These are phyloP conservation scores for Erythrobasidium hasegawianum DNA, from an alignment of 1,284 basidiomycete species.

Conservation along the genomic window DNA sequence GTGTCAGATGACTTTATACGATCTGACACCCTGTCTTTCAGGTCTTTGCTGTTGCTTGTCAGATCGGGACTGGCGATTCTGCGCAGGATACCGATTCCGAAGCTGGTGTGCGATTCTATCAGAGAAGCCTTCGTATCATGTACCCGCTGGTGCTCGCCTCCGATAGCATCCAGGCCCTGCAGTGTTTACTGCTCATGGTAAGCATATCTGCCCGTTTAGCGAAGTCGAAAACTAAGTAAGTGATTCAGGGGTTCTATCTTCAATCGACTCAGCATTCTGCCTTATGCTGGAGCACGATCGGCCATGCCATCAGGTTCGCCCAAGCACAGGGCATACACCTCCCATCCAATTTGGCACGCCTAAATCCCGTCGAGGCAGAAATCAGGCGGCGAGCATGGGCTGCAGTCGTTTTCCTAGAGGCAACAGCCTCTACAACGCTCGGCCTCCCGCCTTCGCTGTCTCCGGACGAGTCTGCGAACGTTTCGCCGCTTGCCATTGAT, in stretches of 20 bases:
- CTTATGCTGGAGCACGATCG: constrained; percentile 29
- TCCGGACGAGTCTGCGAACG: background rate
- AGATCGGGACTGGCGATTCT: constrained; percentile 6
- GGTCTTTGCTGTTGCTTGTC: constrained; percentile 26
- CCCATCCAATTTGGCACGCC: constrained; percentile 1
- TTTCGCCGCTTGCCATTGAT: constrained; percentile 8
- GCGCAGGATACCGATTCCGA: background rate
- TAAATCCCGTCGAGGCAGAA: constrained; percentile 20
- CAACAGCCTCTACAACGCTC: constrained; percentile 7
- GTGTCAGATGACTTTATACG: too few species aligned
- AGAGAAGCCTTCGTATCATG: constrained; percentile 17
- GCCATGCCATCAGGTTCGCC: constrained; percentile 19
- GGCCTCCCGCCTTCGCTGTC: constrained; percentile 21
- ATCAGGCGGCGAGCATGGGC: constrained; percentile 19
- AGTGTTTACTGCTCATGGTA: constrained; percentile 23
- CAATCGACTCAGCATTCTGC: constrained; percentile 9
- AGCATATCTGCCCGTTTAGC: background rate
- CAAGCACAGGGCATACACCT: constrained; percentile 12
- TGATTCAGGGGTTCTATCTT: constrained; percentile 4
- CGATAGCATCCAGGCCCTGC: constrained; percentile 15
- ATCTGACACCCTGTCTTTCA: background rate
- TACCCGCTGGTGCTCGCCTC: constrained; percentile 5
- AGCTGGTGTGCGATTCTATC: constrained; percentile 19
- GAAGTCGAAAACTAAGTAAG: background rate
- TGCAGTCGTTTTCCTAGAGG: constrained; percentile 19